phyloP scores from a whole-genome alignment of 805 yeast species.

The Candida koratica region DNA sequence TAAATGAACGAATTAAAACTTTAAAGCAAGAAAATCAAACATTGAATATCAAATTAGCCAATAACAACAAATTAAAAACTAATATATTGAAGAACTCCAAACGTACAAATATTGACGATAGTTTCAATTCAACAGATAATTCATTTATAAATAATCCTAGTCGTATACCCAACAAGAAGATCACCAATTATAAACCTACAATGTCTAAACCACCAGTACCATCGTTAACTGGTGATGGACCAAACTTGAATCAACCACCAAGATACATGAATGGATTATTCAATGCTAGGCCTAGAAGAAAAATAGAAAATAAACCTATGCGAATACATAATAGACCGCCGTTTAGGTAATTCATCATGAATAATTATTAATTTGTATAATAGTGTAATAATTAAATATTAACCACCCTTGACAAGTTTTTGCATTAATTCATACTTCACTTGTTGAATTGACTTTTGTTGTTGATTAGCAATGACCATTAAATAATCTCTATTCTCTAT shows the following conservation, averaged over 20 bases:
- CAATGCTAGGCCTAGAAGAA: conserved; percentile 14
- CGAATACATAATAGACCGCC: conserved; percentile 16
- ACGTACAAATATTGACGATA: conserved; percentile 5
- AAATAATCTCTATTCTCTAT: conserved; percentile 29
- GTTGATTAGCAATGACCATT: conserved; percentile 31
- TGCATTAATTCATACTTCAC: conserved; percentile 38
- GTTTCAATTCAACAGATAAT: conserved; percentile 2
- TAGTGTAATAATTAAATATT: conserved; percentile 1
- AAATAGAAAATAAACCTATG: conserved; percentile 9
- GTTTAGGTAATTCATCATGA: conserved; percentile 14
- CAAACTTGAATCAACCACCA: conserved; percentile 43
- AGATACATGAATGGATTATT: conserved; percentile 40
- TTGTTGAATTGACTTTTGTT: conserved; percentile 41
- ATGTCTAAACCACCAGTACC: background rate
- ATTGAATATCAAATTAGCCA: conserved; percentile 20
- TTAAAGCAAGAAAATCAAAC: conserved; percentile 23
- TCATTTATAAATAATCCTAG: conserved; percentile 21
- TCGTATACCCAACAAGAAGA: conserved; percentile 1
- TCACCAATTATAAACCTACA: background rate
- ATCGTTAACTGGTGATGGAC: conserved; percentile 17
- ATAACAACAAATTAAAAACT: conserved; percentile 9
- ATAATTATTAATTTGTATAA: background rate
- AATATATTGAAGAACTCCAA: conserved; percentile 1
- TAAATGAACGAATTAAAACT: conserved; percentile 18
- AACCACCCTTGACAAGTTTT: conserved; percentile 18